Base-by-base conservation (phyloP, 2,329 filamentous ascomycete genomes). In the Raffaelea albimanens region DNA sequence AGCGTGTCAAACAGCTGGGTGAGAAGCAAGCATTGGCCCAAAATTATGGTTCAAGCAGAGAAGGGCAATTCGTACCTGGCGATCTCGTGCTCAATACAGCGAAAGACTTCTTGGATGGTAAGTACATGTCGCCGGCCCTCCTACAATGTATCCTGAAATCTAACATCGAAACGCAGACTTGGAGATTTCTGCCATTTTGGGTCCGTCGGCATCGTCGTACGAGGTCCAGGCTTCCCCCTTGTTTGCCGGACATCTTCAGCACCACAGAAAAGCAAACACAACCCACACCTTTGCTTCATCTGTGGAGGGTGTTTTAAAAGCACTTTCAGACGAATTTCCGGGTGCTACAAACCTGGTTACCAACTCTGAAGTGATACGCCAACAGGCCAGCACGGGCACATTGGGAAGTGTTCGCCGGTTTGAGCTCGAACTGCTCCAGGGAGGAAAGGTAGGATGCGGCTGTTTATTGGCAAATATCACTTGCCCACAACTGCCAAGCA, bases 21-120 rank as follows among this genome's bases (percentile, higher is more conserved):
- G 13, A 7, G 25, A 29, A 29, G 7, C 25, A 7, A 7, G 25
- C 13, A 13, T 13, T 13, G 25, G 25, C 13, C 7, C 7, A 29
- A 7, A 13, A 7, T 29, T 29, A 13, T 7, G 13, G 7, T 13
- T 7, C 13, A 29, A 29, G 13, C 7, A 7, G 25, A 29, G 25
- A 11, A 44, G 45, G 7, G 40, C 48, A 46, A 20, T n/a, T n/a
- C n/a, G n/a, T n/a, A n/a, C n/a, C n/a, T n/a, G 45, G 45, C 10
- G 71, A 76, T 49, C 59, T 63, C 11, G 56, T 78, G 8, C 54
- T 67, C 1, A 57, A 58, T 34, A 62, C 68, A 39, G 68, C 68
- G 9, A 65, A 67, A 44, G 66, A 70, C 47, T 77, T 76, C 49
- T 59, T 79, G 19, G 75, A 78, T 57, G 70, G 73, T 75, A 61